A percentile compares a stretch with the other conserved stretches of the same genome.
Conservation (phyloP, 2,329 filamentous ascomycete species). For the Biscogniauxia mediterranea region DNA sequence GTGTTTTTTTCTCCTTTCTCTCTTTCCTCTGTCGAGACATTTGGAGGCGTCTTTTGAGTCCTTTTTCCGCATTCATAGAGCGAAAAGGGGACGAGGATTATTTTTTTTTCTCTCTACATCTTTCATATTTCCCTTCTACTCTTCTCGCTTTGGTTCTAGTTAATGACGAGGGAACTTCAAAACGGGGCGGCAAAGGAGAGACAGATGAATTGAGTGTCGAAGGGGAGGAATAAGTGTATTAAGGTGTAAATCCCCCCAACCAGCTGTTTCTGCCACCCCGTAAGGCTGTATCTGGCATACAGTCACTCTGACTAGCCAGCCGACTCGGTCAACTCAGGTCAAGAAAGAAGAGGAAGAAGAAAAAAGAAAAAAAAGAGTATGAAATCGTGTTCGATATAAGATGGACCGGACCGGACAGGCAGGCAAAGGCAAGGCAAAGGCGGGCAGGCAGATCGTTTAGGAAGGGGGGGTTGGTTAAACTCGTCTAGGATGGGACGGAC, state of each 20-base stretch:
- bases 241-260: not conserved
- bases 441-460: no score
- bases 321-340: not conserved
- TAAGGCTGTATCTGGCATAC: not conserved
- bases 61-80: slow-evolving; percentile 5
- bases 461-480: no score
- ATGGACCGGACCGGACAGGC: no score
- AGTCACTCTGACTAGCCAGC: not conserved
- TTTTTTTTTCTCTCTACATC: not conserved
- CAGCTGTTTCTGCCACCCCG: not conserved
- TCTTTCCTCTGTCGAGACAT: slow-evolving; percentile 2
- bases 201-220: not conserved
- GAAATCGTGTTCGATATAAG: no score
- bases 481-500: no score
- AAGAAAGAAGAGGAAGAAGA: not conserved
- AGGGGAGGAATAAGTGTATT: not conserved
- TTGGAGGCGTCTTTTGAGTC: slow-evolving; percentile 15
- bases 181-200: not conserved
- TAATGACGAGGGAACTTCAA: not conserved
- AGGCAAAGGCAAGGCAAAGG: no score
- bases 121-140: not conserved
- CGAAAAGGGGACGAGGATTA: not conserved
- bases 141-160: not conserved
- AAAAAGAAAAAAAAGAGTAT: no score
- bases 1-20: slow-evolving; percentile 16